Evolutionary conservation across 345 rosid genomes (phyloP).

Genomic region (Trapa bicornis): DNA sequence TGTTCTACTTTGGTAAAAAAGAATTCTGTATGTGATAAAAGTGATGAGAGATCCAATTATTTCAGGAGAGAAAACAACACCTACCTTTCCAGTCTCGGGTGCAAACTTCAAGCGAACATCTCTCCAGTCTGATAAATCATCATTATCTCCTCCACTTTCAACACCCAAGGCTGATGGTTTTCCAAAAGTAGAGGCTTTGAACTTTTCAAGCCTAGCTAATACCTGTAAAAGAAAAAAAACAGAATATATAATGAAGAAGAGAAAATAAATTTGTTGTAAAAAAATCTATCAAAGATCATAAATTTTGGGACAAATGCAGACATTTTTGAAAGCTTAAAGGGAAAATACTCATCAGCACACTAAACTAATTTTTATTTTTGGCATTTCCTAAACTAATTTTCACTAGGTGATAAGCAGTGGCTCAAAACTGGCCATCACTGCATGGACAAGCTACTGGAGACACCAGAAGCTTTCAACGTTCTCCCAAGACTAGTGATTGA

Average conservation of each 20-base stretch:
- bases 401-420: no score
- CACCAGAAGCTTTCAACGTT: no score
- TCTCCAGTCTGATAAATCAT: constrained; percentile 77
- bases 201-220: constrained; percentile 61
- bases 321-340: not conserved
- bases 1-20: not conserved
- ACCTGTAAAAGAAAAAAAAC: constrained; percentile 28
- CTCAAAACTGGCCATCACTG: no score
- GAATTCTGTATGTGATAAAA: not conserved
- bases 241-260: not conserved
- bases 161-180: constrained; percentile 29
- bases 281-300: not conserved
- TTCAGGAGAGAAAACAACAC: not conserved
- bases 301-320: not conserved
- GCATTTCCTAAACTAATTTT: no score
- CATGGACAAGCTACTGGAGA: no score
- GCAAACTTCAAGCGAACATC: constrained; percentile 44
- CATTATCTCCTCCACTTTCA: constrained; percentile 34
- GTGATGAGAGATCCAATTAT: not conserved
- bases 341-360: no score
- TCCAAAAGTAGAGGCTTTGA: constrained; percentile 42
- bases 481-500: no score
- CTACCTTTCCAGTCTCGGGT: constrained; percentile 63
- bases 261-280: not conserved
- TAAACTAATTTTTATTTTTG: no score